Percentiles rank a stretch among this genome's conserved stretches.
Evolutionary conservation across 2,329 filamentous ascomycete genomes (phyloP).

Genomic region (Fusarium succisae): DNA sequence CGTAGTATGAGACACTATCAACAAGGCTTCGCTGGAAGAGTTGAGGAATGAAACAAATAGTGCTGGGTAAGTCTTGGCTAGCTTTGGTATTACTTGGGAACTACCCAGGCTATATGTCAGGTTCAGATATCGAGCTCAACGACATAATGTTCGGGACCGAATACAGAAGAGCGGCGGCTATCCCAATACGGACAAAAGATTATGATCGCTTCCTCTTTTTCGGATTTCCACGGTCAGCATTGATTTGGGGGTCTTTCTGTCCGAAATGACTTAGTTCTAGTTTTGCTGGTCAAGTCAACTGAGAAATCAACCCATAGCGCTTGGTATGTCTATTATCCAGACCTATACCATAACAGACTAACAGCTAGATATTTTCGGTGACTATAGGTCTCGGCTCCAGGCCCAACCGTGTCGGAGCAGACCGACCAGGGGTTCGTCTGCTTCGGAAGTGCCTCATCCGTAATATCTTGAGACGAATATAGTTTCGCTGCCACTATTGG

Average conservation of each 20-base stretch:
- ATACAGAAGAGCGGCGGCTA: neutral
- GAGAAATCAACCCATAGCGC: constrained; percentile 9
- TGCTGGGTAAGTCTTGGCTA: constrained; percentile 22
- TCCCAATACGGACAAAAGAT: neutral
- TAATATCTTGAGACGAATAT: constrained; percentile 27
- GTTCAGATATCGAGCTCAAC: neutral
- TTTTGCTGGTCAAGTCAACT: neutral
- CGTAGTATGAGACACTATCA: constrained; percentile 28
- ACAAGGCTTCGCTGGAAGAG: constrained; percentile 15
- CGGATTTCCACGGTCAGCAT: neutral
- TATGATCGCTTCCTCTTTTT: neutral
- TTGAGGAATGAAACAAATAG: constrained; percentile 24
- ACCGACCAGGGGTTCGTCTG: constrained; percentile 15
- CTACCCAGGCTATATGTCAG: constrained; percentile 19
- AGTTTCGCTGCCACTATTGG: constrained; percentile 30
- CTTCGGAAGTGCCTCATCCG: constrained; percentile 39
- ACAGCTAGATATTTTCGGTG: neutral
- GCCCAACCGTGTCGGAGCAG: constrained; percentile 20
- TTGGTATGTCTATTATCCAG: constrained; percentile 17
- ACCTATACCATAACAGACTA: neutral
- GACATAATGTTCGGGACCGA: neutral
- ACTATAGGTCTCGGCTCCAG: constrained; percentile 16
- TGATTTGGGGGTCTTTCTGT: neutral
- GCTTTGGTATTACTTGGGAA: constrained; percentile 9
- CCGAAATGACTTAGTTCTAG: neutral